These are phyloP conservation scores for Fibroporia radiculosa DNA, from an alignment of 768 basidiomycete genomes.

Conservation along the genomic window DNA sequence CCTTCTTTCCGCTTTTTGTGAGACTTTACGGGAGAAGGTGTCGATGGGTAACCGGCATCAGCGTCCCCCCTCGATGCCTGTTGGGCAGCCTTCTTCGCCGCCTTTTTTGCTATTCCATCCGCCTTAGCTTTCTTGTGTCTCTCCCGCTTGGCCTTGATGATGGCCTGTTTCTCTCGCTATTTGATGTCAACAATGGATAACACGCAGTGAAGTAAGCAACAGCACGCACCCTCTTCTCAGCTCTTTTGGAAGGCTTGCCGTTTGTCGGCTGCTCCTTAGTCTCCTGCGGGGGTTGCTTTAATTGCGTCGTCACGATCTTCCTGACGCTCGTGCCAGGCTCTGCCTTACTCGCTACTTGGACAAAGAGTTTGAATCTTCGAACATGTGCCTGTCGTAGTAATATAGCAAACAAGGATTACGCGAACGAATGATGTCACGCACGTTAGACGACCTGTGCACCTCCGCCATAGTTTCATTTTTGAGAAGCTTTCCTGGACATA, in stretches of 20 bases:
- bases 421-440: slow-evolving; percentile 25
- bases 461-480: slow-evolving; percentile 50
- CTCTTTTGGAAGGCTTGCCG: slow-evolving; percentile 43
- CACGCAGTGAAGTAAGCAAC: neutral
- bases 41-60: neutral
- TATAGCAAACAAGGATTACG: neutral
- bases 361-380: slow-evolving; percentile 50
- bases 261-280: no score
- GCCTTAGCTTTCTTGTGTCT: slow-evolving; percentile 38
- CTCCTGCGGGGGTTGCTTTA: slow-evolving; percentile 2
- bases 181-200: no score
- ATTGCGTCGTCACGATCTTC: slow-evolving; percentile 28
- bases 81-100: slow-evolving; percentile 10
- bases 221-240: slow-evolving; percentile 50
- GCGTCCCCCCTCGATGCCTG: slow-evolving; percentile 2
- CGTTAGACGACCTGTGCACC: slow-evolving; percentile 55
- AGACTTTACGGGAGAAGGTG: slow-evolving; percentile 2
- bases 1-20: slow-evolving; percentile 20
- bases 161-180: slow-evolving; percentile 36
- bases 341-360: slow-evolving; percentile 28
- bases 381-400: slow-evolving; percentile 49
- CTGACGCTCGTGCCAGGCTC: slow-evolving; percentile 42
- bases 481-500: slow-evolving; percentile 69
- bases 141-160: slow-evolving; percentile 39
- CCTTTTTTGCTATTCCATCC: slow-evolving; percentile 26